Conservation (phyloP, 2,329 filamentous ascomycete genomes). For the Pseudogymnoascus sp. region DNA sequence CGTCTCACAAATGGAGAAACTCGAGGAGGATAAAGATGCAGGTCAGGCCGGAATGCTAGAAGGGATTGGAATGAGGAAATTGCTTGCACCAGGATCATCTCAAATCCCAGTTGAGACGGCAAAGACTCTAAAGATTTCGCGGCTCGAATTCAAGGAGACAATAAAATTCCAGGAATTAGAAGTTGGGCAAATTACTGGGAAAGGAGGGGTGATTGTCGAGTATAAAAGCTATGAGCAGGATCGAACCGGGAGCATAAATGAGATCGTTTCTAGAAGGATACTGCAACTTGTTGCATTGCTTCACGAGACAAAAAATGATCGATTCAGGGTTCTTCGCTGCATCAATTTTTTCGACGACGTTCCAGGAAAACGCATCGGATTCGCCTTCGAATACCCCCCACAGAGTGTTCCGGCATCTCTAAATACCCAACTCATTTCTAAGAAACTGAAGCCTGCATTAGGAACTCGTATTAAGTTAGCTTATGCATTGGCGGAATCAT, state of each 20-base stretch:
- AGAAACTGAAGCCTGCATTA: neutral
- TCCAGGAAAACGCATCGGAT: neutral
- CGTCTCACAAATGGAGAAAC: constrained; percentile 1
- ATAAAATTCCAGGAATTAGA: neutral
- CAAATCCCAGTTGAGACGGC: neutral
- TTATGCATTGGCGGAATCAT: neutral
- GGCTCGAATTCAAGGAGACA: neutral
- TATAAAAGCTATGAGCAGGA: neutral
- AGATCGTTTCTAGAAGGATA: neutral
- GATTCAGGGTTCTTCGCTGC: neutral
- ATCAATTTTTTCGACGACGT: constrained; percentile 3
- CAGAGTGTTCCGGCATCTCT: neutral
- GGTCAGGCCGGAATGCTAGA: neutral
- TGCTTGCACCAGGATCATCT: neutral
- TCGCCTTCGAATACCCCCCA: neutral
- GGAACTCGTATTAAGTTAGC: neutral
- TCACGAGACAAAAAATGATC: neutral
- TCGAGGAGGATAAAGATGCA: neutral
- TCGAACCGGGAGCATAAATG: neutral
- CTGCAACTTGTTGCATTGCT: constrained; percentile 1
- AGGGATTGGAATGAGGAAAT: constrained; percentile 1
- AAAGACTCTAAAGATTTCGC: neutral
- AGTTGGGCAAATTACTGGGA: neutral
- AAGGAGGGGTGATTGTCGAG: neutral
- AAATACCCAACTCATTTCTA: neutral